These are phyloP conservation scores for Fusarium goolgardi DNA, from an alignment of 2,329 filamentous ascomycete species.

Conservation along the genomic window DNA sequence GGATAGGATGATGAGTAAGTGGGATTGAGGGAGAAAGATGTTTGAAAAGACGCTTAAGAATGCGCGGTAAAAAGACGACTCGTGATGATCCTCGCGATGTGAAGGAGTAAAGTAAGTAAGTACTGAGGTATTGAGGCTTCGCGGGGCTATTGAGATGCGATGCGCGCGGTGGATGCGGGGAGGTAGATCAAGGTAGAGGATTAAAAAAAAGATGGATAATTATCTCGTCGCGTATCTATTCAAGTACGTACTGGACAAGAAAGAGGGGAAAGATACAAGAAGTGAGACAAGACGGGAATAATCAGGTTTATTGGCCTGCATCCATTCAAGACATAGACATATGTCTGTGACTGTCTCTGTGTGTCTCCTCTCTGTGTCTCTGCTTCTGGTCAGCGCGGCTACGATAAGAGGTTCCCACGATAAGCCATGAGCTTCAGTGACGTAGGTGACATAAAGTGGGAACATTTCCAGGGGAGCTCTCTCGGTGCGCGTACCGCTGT, in stretches of 20 bases:
- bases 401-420: conserved; percentile 43
- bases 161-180: conserved; percentile 16
- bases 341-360: too few relatives aligned
- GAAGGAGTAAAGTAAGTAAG: not conserved
- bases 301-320: conserved; percentile 14
- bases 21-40: not conserved
- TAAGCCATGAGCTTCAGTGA: conserved; percentile 46
- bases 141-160: conserved; percentile 2
- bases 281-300: conserved; percentile 13
- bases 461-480: conserved; percentile 5
- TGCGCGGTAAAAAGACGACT: not conserved
- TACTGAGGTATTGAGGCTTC: not conserved
- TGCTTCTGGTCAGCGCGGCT: conserved; percentile 40
- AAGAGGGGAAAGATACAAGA: not conserved
- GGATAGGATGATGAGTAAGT: not conserved
- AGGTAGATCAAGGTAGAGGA: not conserved
- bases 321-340: not conserved
- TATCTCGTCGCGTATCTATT: not conserved
- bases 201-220: not conserved
- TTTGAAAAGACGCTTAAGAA: not conserved
- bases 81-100: not conserved
- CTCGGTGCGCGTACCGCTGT: conserved; percentile 36
- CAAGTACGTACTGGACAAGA: not conserved
- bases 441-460: conserved; percentile 34
- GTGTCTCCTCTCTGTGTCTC: not conserved